phyloP scores from a whole-genome alignment of 495 filamentous ascomycete species.

The Tuber indicum region DNA sequence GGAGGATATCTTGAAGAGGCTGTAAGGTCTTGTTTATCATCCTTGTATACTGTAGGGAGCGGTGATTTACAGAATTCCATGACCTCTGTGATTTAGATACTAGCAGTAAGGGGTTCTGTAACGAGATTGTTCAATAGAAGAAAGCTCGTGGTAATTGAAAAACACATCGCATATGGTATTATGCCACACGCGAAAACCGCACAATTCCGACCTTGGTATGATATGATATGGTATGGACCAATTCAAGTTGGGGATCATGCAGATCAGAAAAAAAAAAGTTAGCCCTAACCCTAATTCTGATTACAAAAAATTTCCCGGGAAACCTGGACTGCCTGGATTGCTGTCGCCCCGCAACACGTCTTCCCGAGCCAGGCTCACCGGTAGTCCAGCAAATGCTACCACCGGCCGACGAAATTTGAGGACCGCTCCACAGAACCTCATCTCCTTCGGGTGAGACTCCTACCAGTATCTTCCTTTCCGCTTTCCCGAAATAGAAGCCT shows the following conservation, averaged over 20 bases:
- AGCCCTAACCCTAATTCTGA: not conserved
- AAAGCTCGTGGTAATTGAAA: not conserved
- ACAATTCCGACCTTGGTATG: not conserved
- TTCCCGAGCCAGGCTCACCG: not conserved
- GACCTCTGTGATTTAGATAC: not conserved
- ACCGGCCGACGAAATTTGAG: not conserved
- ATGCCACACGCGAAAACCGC: not conserved
- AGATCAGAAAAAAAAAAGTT: not conserved
- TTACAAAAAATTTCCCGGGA: not conserved
- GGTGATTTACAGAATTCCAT: not conserved
- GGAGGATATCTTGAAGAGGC: constrained; percentile 74
- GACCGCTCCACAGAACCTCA: not conserved
- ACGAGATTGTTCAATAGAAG: not conserved
- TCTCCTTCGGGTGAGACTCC: not conserved
- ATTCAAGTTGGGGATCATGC: not conserved
- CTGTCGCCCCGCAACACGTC: not conserved
- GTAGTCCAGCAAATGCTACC: not conserved
- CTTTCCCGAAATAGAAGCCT: not conserved
- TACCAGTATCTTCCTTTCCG: not conserved
- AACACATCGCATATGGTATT: not conserved
- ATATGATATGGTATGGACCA: not conserved
- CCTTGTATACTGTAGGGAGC: not conserved
- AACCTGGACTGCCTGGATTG: not conserved
- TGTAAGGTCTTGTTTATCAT: constrained; percentile 50
- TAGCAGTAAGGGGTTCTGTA: not conserved